phyloP scores from a whole-genome alignment of 78 protist genomes.

The Dictyostelium brefeldianum region DNA sequence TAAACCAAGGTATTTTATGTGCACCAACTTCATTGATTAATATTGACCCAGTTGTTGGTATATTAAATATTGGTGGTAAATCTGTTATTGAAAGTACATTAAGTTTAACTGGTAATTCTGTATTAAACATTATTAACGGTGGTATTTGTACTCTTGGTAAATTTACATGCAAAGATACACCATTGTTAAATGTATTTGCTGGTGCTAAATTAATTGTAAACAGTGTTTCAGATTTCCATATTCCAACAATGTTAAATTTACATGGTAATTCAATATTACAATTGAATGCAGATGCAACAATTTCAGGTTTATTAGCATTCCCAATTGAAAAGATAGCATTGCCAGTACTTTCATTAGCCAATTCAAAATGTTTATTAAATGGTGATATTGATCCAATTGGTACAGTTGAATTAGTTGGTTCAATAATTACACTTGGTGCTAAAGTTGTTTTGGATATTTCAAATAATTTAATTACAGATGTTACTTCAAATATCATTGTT shows the following conservation, averaged over 20 bases:
- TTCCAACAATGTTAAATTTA: background rate
- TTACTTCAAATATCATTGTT: background rate
- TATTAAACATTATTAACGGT: background rate
- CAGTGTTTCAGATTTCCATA: too few relatives aligned
- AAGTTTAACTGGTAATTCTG: background rate
- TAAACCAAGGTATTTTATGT: background rate
- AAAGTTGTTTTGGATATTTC: background rate
- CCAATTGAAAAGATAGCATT: background rate
- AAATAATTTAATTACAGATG: background rate
- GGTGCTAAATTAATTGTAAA: background rate
- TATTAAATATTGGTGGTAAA: slow-evolving; percentile 1
- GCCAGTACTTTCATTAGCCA: background rate
- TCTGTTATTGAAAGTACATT: background rate
- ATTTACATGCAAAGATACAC: background rate
- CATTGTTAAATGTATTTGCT: background rate
- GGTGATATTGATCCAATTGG: background rate
- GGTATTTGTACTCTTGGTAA: background rate
- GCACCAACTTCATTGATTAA: background rate
- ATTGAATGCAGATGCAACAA: background rate
- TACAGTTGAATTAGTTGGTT: background rate
- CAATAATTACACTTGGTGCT: background rate
- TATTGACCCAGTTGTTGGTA: background rate
- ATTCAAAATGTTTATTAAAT: background rate
- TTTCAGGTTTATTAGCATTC: background rate
- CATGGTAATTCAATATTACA: slow-evolving; percentile 5